Evolutionary conservation across 1,284 basidiomycete species (phyloP), one percentile per base, ranked within the genome.

Genomic region (Trametes sp.): DNA sequence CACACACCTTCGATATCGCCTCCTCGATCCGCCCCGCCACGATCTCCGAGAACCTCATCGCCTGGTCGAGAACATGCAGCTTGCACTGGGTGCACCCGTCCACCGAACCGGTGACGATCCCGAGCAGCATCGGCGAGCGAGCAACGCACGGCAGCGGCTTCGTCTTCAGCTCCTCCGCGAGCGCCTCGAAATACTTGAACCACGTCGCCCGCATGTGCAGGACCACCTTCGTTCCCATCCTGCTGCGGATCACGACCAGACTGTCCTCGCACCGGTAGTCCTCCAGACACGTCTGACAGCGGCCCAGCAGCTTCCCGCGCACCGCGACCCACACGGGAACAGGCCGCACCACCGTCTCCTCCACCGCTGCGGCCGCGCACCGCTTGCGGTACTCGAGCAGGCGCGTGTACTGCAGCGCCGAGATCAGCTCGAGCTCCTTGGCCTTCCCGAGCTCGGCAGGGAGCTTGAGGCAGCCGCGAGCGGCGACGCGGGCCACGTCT

Each of bases 401-500:
- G 16, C 45, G 61, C 5, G 57, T 52, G 24, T 63, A 63, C 33
- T 52, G 45, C 4, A 52, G 28, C 26, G 50, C 61, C 5, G 51
- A 29, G 38, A 63, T 58, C 26, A 52, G 50, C 46, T 45, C 52
- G 5, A 63, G 46, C 29, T 50, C 61, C 33, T 53, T 10, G 2
- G 54, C 35, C 19, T 53, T 13, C 24, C 41, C 51, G 6, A n/a
- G 33, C 21, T 57, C n/a, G 16, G 14, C 23, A 8, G 58, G 57
- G 13, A 44, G 48, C 16, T 36, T 24, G 31, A 63, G 58, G 16
- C 35, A 46, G 19, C 48, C n/a, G 3, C 57, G 24, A 8, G 63
- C 63, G 13, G 63, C 63, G 16, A 41, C 55, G 28, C 44, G 58
- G 5, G 59, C 63, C 16, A 53, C 59, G 16, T 61, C 55, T 9